Conservation (phyloP, 352 stramenopile species). For the Thraustochytrium sp. region DNA sequence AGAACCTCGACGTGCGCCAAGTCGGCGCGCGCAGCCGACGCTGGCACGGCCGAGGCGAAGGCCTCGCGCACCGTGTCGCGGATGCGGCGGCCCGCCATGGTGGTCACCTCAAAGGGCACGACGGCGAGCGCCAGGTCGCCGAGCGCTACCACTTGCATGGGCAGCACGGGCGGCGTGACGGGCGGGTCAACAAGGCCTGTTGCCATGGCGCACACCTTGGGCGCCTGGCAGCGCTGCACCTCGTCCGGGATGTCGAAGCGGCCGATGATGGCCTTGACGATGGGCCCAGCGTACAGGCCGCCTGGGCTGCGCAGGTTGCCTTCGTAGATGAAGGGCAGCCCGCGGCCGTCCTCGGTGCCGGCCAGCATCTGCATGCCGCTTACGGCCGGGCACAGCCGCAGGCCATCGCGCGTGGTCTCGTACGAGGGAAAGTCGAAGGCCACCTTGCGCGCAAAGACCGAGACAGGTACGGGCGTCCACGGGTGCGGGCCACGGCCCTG, state of each 20-base stretch:
- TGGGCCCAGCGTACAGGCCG: not conserved
- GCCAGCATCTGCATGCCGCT: constrained; percentile 35
- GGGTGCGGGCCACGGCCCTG: not conserved
- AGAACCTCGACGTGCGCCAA: constrained; percentile 60
- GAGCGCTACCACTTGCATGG: constrained; percentile 65
- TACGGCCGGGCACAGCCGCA: not conserved
- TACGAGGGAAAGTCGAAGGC: constrained; percentile 37
- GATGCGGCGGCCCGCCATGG: constrained; percentile 68
- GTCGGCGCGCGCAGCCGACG: too few relatives aligned
- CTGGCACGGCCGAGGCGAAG: constrained; percentile 36
- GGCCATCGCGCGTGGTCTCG: not conserved
- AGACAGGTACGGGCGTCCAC: not conserved
- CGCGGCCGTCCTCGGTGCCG: constrained; percentile 37
- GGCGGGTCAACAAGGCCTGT: constrained; percentile 2
- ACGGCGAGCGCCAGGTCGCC: constrained; percentile 62
- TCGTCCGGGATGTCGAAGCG: not conserved
- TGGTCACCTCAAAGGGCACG: constrained; percentile 71
- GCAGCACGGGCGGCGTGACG: constrained; percentile 58
- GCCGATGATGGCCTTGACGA: not conserved
- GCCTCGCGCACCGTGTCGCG: constrained; percentile 50
- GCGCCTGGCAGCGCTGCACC: not conserved
- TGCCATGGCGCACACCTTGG: not conserved
- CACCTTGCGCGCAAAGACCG: not conserved
- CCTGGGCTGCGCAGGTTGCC: not conserved
- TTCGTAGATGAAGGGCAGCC: constrained; percentile 13